Base-by-base conservation (phyloP, 148 eudicot species). In the Camellia japonica region DNA sequence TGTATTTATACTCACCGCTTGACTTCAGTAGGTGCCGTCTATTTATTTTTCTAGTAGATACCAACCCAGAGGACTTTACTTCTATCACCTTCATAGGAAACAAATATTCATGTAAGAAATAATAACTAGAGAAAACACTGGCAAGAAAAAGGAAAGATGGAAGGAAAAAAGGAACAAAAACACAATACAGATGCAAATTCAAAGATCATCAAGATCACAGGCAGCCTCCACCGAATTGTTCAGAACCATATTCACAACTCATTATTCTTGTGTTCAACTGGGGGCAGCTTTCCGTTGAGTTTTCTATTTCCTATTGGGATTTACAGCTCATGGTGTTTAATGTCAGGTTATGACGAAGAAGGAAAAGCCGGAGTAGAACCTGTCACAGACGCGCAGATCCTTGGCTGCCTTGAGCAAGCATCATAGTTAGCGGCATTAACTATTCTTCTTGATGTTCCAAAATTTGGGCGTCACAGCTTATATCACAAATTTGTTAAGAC, bases 21-120 rank as follows among this genome's bases (percentile, higher is more conserved):
- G 99, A 90, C 84, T 94, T 96, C 80, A 96, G 78, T 80, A 96
- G 80, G 69, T 89, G 91, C 82, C 97, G 82, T 84, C 98, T 88
- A 77, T 85, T 86, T 59, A 96, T 91, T 81, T 89, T 89, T 68
- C 91, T 87, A 12, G 91, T 96, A 19, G 97, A 93, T 62, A 96
- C 86, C 83, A 61, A 82, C 43, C 99, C 98, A 81, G 87, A 72
- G 30, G 93, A 85, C 79, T 80, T 91, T 75, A 96, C 98, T 87
- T 96, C 98, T 63, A 96, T 98, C 76, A 92, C 99, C 99, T 96
- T 74, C 56, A 77, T 4, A 71, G 67, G 56, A 52, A 81, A 73
- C 52, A 16, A 71, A 56, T 6, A 30, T 19, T 71, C n/a, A 12
- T 54, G 11, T 54, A 20, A 41, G 77, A 66, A 56, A 55, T 18